A percentile compares a stretch with the other conserved stretches of the same genome.
Conservation (phyloP, 768 basidiomycete species). For the Rhizopogon rudus region DNA sequence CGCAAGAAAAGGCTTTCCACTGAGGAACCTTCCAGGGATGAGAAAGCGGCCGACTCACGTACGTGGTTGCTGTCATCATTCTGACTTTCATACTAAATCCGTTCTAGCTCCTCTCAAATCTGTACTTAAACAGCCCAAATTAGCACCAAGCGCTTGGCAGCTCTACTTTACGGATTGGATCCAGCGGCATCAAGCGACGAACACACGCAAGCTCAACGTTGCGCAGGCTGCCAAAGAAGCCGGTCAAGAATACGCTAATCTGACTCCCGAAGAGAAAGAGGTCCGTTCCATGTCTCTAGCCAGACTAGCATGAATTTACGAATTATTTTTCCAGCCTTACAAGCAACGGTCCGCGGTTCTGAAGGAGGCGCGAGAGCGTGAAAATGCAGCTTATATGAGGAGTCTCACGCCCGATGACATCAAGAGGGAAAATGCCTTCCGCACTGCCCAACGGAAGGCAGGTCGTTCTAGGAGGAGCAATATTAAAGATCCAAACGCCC, state of each 20-base stretch:
- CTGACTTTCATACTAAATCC: slow-evolving; percentile 22
- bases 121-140: slow-evolving; percentile 78
- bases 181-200: slow-evolving; percentile 75
- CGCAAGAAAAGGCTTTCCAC: slow-evolving; percentile 45
- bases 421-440: slow-evolving; percentile 87
- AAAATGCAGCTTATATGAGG: slow-evolving; percentile 80
- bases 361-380: slow-evolving; percentile 82
- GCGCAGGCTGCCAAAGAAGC: slow-evolving; percentile 95
- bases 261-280: slow-evolving; percentile 81
- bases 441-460: slow-evolving; percentile 88
- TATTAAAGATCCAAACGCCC: slow-evolving; percentile 95
- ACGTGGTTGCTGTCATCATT: slow-evolving; percentile 32
- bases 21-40: slow-evolving; percentile 32
- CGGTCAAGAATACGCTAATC: slow-evolving; percentile 80
- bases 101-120: slow-evolving; percentile 66
- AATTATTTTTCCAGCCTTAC: slow-evolving; percentile 57
- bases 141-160: slow-evolving; percentile 94
- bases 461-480: slow-evolving; percentile 92
- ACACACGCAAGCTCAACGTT: slow-evolving; percentile 85
- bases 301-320: slow-evolving; percentile 10
- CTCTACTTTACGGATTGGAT: slow-evolving; percentile 96
- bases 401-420: slow-evolving; percentile 91
- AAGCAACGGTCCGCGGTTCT: slow-evolving; percentile 77
- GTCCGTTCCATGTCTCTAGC: slow-evolving; percentile 36
- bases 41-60: slow-evolving; percentile 42